A percentile compares a stretch with the other conserved stretches of the same genome.
Conservation (phyloP, 2,329 filamentous ascomycete species). For the Cadophora gregata region DNA sequence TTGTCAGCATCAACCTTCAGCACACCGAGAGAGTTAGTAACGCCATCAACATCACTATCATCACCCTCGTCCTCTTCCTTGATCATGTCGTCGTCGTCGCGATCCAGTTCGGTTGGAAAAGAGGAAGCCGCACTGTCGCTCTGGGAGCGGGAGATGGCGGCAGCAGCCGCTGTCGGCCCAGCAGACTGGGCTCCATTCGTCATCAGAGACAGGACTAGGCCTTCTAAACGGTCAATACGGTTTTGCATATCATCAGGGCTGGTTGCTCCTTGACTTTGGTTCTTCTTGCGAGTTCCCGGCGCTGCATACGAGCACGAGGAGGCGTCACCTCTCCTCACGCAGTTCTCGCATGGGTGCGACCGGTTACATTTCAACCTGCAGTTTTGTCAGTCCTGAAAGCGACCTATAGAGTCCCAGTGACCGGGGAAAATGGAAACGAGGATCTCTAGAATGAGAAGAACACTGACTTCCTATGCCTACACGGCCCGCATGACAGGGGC, state of each 20-base stretch:
- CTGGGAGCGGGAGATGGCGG: conserved; percentile 51
- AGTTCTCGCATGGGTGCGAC: conserved; percentile 90
- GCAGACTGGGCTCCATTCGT: conserved; percentile 77
- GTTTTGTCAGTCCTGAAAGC: conserved; percentile 46
- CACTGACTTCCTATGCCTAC: conserved; percentile 85
- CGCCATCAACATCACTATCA: conserved; percentile 73
- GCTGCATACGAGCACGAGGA: conserved; percentile 85
- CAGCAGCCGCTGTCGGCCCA: conserved; percentile 61
- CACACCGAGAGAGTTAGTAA: conserved; percentile 77
- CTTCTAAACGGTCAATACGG: conserved; percentile 93
- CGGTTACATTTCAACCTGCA: conserved; percentile 87
- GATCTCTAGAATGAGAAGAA: conserved; percentile 24
- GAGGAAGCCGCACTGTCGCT: conserved; percentile 42
- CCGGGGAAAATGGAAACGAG: conserved; percentile 20
- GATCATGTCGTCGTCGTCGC: conserved; percentile 63
- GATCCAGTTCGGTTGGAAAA: conserved; percentile 53
- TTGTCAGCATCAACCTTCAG: conserved; percentile 81
- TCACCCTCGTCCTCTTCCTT: conserved; percentile 60
- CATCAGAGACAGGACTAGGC: conserved; percentile 91
- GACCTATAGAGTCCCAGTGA: conserved; percentile 25
- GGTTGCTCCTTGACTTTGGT: conserved; percentile 64
- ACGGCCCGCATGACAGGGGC: conserved; percentile 89
- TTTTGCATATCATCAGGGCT: conserved; percentile 97
- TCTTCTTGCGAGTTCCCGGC: conserved; percentile 73
- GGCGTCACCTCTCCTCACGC: conserved; percentile 84